Conservation (phyloP, 352 stramenopile species). For the Globisporangium mamillatum region DNA sequence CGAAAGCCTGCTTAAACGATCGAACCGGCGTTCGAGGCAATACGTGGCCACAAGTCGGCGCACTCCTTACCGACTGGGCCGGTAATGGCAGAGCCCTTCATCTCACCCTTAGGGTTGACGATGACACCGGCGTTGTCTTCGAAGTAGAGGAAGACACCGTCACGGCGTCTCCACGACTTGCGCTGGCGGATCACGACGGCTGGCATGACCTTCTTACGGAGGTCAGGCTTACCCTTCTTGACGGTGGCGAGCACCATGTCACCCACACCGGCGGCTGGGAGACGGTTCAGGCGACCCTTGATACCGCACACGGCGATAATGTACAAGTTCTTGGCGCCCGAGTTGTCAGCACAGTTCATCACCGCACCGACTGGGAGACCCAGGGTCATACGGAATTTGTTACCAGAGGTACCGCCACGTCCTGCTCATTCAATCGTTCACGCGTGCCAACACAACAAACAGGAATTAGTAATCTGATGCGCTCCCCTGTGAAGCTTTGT, state of each 20-base stretch:
- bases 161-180: slow-evolving; percentile 99
- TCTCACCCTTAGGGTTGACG: slow-evolving; percentile 99
- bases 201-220: slow-evolving; percentile 99
- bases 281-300: slow-evolving; percentile 98
- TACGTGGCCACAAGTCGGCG: slow-evolving; percentile 99
- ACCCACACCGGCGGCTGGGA: slow-evolving; percentile 97
- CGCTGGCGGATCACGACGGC: slow-evolving; percentile 99
- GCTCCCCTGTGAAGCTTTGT: neutral
- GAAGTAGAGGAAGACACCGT: slow-evolving; percentile 99
- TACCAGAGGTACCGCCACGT: slow-evolving; percentile 95
- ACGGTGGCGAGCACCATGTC: slow-evolving; percentile 99
- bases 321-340: slow-evolving; percentile 99
- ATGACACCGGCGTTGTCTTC: slow-evolving; percentile 99
- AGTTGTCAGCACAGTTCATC: slow-evolving; percentile 99
- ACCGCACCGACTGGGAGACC: slow-evolving; percentile 98
- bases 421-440: slow-evolving; percentile 40
- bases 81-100: slow-evolving; percentile 99
- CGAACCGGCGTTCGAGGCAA: slow-evolving; percentile 98
- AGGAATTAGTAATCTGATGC: neutral
- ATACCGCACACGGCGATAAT: slow-evolving; percentile 99
- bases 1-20: slow-evolving; percentile 94
- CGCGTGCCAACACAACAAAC: neutral
- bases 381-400: slow-evolving; percentile 99
- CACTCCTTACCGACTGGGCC: slow-evolving; percentile 99
- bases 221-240: slow-evolving; percentile 99